phyloP scores from a whole-genome alignment of 768 basidiomycete genomes.

The Termitomyces titanicus region DNA sequence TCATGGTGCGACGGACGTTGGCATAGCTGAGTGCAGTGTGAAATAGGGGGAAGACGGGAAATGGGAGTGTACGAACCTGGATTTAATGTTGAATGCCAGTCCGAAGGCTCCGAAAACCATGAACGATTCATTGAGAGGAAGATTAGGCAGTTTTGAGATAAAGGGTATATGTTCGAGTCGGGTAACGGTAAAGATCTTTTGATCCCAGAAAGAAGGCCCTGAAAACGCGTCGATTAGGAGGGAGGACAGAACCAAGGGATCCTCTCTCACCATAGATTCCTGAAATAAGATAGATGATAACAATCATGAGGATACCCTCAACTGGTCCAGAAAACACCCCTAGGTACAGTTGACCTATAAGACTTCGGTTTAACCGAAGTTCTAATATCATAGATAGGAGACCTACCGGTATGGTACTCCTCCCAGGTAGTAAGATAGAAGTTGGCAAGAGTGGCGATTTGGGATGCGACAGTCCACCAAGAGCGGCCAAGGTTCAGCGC shows the following conservation, averaged over 20 bases:
- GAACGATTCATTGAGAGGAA: conserved; percentile 82
- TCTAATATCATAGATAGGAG: not conserved
- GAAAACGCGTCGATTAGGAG: not conserved
- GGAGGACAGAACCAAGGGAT: not conserved
- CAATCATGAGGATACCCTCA: conserved; percentile 90
- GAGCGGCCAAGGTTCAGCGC: conserved; percentile 91
- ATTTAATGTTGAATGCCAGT: conserved; percentile 76
- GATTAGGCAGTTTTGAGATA: conserved; percentile 54
- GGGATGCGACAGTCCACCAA: conserved; percentile 95
- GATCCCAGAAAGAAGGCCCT: conserved; percentile 86
- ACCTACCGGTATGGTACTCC: conserved; percentile 80
- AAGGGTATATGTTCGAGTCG: conserved; percentile 48
- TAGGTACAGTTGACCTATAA: conserved; percentile 78
- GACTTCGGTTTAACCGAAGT: not conserved
- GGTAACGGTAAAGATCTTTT: conserved; percentile 56
- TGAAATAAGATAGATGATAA: conserved; percentile 70
- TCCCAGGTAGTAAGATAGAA: conserved; percentile 84
- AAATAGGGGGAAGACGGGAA: not conserved
- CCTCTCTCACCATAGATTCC: conserved; percentile 68
- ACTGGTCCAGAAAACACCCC: conserved; percentile 94
- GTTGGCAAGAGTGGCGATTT: conserved; percentile 70
- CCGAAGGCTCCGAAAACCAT: conserved; percentile 75
- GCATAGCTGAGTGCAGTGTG: conserved; percentile 46
- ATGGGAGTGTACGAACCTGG: conserved; percentile 39
- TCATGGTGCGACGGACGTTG: conserved; percentile 70